These are phyloP conservation scores for Chaetomium fimeti DNA, from an alignment of 495 filamentous ascomycete species.

Conservation along the genomic window DNA sequence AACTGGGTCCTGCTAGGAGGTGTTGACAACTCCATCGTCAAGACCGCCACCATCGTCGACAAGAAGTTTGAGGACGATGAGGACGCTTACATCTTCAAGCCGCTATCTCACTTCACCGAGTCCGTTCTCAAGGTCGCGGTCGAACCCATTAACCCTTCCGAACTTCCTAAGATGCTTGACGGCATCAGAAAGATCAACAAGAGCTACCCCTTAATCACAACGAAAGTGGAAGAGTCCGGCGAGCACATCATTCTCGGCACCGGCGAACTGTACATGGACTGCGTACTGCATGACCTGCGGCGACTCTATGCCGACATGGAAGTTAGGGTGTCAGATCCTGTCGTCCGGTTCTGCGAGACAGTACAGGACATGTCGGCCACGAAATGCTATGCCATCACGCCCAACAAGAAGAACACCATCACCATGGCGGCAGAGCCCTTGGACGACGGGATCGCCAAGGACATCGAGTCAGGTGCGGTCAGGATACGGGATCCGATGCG, in stretches of 20 bases:
- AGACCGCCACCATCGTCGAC: conserved; percentile 92
- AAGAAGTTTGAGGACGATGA: conserved; percentile 77
- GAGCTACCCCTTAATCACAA: conserved; percentile 89
- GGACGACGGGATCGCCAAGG: conserved; percentile 90
- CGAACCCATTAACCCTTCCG: conserved; percentile 96
- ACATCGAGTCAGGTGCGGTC: conserved; percentile 89
- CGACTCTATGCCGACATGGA: conserved; percentile 98
- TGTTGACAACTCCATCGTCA: conserved; percentile 97
- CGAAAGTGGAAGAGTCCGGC: conserved; percentile 98
- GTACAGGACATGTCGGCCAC: conserved; percentile 97
- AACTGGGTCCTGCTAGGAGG: conserved; percentile 89
- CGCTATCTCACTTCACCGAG: conserved; percentile 91
- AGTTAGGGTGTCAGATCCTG: conserved; percentile 95
- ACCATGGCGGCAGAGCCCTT: conserved; percentile 97
- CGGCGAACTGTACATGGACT: conserved; percentile 98
- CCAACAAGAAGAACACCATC: conserved; percentile 99
- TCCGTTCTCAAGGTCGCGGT: conserved; percentile 98
- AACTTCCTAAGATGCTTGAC: conserved; percentile 98
- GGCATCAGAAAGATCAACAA: conserved; percentile 96
- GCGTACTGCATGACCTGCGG: conserved; percentile 92
- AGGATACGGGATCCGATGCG: conserved; percentile 90
- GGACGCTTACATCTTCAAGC: conserved; percentile 91
- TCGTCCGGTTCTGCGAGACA: conserved; percentile 96
- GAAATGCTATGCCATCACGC: conserved; percentile 95
- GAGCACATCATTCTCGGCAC: conserved; percentile 95